Conservation (phyloP, 495 filamentous ascomycete genomes). For the Antarctomyces pellizariae region DNA sequence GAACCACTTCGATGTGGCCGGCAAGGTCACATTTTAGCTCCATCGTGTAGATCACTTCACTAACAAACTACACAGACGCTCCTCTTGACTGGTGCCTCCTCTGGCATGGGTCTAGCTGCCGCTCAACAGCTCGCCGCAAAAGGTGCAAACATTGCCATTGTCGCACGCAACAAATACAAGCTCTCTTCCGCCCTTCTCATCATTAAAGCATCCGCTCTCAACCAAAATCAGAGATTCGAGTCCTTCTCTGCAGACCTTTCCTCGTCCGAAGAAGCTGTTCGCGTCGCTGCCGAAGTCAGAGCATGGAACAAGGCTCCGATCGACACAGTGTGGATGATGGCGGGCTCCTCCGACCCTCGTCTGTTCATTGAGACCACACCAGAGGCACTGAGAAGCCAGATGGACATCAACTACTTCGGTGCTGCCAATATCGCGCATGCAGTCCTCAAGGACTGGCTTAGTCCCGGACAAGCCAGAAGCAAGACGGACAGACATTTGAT, state of each 20-base stretch:
- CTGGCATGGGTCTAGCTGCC: slow-evolving; percentile 66
- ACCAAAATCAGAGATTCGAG: slow-evolving; percentile 52
- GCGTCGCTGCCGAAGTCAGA: slow-evolving; percentile 46
- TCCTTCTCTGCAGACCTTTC: slow-evolving; percentile 71
- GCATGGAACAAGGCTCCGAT: slow-evolving; percentile 56
- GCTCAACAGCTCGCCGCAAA: slow-evolving; percentile 51
- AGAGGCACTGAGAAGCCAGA: slow-evolving; percentile 45
- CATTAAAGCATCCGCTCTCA: slow-evolving; percentile 29
- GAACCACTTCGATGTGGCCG: slow-evolving; percentile 65
- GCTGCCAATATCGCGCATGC: slow-evolving; percentile 69
- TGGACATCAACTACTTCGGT: slow-evolving; percentile 83
- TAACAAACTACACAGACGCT: slow-evolving; percentile 32
- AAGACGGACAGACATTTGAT: slow-evolving; percentile 48
- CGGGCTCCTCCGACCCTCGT: slow-evolving; percentile 49
- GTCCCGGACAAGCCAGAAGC: slow-evolving; percentile 17
- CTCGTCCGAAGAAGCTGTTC: slow-evolving; percentile 34
- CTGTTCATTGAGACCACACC: slow-evolving; percentile 56
- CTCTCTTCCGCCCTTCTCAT: slow-evolving; percentile 19
- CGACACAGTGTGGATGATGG: slow-evolving; percentile 83
- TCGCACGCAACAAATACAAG: slow-evolving; percentile 52
- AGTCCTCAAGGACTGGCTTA: slow-evolving; percentile 33
- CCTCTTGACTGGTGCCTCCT: slow-evolving; percentile 75
- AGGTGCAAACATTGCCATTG: slow-evolving; percentile 71
- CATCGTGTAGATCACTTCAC: slow-evolving; percentile 1
- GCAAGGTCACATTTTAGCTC: slow-evolving; percentile 28